These are phyloP conservation scores for Litsea cubeba DNA, from an alignment of 164 flowering plant species.

Conservation along the genomic window DNA sequence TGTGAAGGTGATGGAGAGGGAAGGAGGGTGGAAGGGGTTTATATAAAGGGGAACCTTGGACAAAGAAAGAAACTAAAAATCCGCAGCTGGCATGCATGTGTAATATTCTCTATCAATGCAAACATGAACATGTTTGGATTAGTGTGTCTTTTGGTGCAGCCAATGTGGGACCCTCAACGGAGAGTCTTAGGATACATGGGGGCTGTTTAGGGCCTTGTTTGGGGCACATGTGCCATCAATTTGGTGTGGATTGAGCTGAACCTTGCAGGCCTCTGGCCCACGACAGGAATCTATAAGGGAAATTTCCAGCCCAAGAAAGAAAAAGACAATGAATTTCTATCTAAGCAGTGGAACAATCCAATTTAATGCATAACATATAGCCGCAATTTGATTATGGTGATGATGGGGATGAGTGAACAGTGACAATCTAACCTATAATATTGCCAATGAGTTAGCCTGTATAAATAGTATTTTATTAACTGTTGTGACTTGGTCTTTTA, in stretches of 20 bases:
- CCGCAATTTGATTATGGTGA: too few species aligned
- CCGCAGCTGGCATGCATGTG: neutral
- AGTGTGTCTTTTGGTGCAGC: neutral
- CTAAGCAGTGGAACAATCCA: neutral
- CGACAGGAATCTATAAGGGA: neutral
- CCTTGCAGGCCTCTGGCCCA: neutral
- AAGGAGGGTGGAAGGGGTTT: neutral
- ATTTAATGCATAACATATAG: too few species aligned
- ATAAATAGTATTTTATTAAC: too few species aligned
- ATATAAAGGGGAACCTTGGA: neutral
- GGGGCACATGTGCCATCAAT: neutral
- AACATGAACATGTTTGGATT: neutral
- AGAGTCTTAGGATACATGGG: neutral
- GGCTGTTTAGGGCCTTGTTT: neutral
- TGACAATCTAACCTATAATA: too few species aligned
- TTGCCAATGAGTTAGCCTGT: too few species aligned
- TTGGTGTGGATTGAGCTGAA: neutral
- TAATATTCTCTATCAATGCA: too few species aligned
- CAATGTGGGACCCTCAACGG: neutral
- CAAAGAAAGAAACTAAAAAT: neutral
- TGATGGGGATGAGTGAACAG: too few species aligned
- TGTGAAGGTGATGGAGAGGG: neutral
- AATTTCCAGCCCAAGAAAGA: neutral
- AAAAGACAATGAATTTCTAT: neutral
- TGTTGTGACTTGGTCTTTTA: too few species aligned